phyloP scores from a whole-genome alignment of 805 yeast genomes.

The Maudiozyma saulgeensis region DNA sequence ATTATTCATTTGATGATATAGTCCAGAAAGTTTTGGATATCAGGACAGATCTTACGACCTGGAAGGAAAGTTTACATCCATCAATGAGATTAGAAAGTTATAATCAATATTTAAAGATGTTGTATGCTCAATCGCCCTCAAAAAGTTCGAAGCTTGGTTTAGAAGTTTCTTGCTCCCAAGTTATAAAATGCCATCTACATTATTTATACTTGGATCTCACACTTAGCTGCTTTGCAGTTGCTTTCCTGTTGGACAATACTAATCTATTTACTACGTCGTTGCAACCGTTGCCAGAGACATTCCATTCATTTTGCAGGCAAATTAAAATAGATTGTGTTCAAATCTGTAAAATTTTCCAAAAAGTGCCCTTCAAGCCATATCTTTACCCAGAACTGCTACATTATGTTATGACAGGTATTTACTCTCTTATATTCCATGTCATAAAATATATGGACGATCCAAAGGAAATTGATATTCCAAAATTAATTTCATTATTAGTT shows the following conservation, averaged over 20 bases:
- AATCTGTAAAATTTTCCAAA: slow-evolving; percentile 14
- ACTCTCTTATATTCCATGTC: slow-evolving; percentile 12
- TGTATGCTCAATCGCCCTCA: slow-evolving; percentile 11
- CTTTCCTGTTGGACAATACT: slow-evolving; percentile 18
- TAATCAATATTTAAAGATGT: slow-evolving; percentile 14
- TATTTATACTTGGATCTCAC: slow-evolving; percentile 11
- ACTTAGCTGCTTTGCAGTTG: slow-evolving; percentile 13
- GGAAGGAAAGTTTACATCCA: slow-evolving; percentile 19
- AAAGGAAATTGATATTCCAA: slow-evolving; percentile 6
- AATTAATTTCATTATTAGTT: slow-evolving; percentile 9
- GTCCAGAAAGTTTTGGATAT: slow-evolving; percentile 12
- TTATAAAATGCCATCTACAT: slow-evolving; percentile 19
- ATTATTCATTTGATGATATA: slow-evolving; percentile 16
- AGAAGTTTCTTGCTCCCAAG: slow-evolving; percentile 16
- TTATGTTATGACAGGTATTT: slow-evolving; percentile 18
- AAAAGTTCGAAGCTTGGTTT: slow-evolving; percentile 14
- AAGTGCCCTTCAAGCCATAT: slow-evolving; percentile 14
- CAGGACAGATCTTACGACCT: slow-evolving; percentile 12
- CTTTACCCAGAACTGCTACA: slow-evolving; percentile 17
- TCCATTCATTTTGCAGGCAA: slow-evolving; percentile 8
- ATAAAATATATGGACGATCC: slow-evolving; percentile 14
- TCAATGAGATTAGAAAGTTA: slow-evolving; percentile 16
- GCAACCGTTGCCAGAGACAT: slow-evolving; percentile 11
- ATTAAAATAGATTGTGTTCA: slow-evolving; percentile 8
- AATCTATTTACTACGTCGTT: slow-evolving; percentile 9